These are phyloP conservation scores for Candida methanosorbosa DNA, from an alignment of 805 yeast genomes.

Conservation along the genomic window DNA sequence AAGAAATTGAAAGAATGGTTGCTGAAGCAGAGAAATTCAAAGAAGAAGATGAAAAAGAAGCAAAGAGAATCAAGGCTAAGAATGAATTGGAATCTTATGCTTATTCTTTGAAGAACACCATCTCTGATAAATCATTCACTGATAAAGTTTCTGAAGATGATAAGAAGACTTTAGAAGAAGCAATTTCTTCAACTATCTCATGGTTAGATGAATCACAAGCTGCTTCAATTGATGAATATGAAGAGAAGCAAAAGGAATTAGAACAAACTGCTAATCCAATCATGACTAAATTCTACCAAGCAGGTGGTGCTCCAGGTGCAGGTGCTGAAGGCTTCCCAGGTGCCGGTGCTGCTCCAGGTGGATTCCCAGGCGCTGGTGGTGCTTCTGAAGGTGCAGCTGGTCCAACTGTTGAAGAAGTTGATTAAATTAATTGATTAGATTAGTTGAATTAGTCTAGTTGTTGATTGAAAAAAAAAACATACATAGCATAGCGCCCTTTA, in stretches of 20 bases:
- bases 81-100: conserved; percentile 50
- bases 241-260: conserved; percentile 92
- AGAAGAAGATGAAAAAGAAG: conserved; percentile 55
- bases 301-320: conserved; percentile 77
- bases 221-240: conserved; percentile 86
- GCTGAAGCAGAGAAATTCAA: conserved; percentile 55
- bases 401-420: conserved; percentile 80
- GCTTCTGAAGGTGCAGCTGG: conserved; percentile 33
- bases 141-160: conserved; percentile 32
- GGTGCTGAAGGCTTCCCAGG: conserved; percentile 33
- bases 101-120: conserved; percentile 42
- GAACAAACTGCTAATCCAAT: conserved; percentile 94
- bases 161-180: conserved; percentile 66
- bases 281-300: conserved; percentile 94
- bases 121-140: conserved; percentile 28
- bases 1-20: conserved; percentile 59
- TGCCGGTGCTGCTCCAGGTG: conserved; percentile 42
- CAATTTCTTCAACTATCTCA: conserved; percentile 37
- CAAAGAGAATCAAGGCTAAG: conserved; percentile 46
- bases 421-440: conserved; percentile 29
- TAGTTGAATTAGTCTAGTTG: not conserved
- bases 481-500: too few species aligned
- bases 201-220: conserved; percentile 95
- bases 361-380: conserved; percentile 25
- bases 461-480: too few species aligned